Evolutionary conservation across 345 rosid species (phyloP).

Genomic region (Dimocarpus longan): DNA sequence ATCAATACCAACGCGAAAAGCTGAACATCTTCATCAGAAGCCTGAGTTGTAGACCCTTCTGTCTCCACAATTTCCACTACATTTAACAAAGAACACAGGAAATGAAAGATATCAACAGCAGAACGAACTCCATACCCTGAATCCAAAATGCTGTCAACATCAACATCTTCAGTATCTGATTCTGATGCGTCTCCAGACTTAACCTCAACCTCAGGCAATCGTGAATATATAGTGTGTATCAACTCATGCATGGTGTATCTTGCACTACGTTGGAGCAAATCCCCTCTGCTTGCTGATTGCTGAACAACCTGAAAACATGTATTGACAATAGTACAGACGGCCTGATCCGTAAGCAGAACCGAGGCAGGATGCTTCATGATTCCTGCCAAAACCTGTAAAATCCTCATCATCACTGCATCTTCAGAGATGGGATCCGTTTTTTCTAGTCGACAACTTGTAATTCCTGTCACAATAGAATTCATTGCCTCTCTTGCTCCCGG

Average conservation of each 20-base stretch:
- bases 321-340: constrained; percentile 81
- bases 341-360: constrained; percentile 57
- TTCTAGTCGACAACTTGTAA: constrained; percentile 83
- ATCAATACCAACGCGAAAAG: constrained; percentile 66
- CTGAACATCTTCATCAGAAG: constrained; percentile 77
- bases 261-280: constrained; percentile 80
- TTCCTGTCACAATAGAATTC: constrained; percentile 52
- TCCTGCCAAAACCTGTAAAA: constrained; percentile 64
- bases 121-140: constrained; percentile 70
- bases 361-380: constrained; percentile 71
- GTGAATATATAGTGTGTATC: constrained; percentile 69
- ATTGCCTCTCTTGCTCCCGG: constrained; percentile 76
- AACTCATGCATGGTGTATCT: constrained; percentile 83
- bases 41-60: constrained; percentile 51
- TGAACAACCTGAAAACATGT: constrained; percentile 91
- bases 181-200: constrained; percentile 58
- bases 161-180: constrained; percentile 60
- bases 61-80: constrained; percentile 68
- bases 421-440: constrained; percentile 61
- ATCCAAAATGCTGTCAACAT: constrained; percentile 22
- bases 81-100: constrained; percentile 76
- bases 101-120: constrained; percentile 80
- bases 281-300: constrained; percentile 69
- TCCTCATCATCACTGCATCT: constrained; percentile 84
- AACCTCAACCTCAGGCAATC: constrained; percentile 66